phyloP scores from a whole-genome alignment of 495 filamentous ascomycete species.

The Trichoderma asperelloides region DNA sequence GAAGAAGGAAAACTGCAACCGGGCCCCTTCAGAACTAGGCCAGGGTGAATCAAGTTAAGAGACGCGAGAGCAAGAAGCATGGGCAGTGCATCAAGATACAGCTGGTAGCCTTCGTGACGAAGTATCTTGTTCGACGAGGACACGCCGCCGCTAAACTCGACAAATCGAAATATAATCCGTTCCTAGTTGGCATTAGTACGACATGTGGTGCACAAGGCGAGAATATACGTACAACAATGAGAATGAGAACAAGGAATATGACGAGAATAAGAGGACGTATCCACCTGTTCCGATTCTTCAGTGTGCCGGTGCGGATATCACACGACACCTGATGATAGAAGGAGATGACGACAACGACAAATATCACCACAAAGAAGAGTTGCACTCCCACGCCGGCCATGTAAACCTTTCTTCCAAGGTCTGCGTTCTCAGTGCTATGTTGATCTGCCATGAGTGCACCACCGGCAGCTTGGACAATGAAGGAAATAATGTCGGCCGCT shows the following conservation, averaged over 20 bases:
- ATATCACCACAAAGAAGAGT: conserved; percentile 47
- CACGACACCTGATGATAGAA: conserved; percentile 23
- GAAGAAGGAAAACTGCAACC: background rate
- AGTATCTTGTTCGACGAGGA: conserved; percentile 30
- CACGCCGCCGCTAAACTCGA: conserved; percentile 40
- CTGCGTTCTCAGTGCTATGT: conserved; percentile 10
- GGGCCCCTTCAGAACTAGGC: conserved; percentile 22
- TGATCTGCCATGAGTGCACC: conserved; percentile 30
- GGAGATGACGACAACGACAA: conserved; percentile 31
- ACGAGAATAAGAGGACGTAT: conserved; percentile 33
- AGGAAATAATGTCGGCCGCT: conserved; percentile 48
- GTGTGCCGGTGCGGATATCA: background rate
- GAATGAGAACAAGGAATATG: conserved; percentile 39
- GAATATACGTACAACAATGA: conserved; percentile 38
- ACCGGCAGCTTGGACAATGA: conserved; percentile 50
- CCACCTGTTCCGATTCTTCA: conserved; percentile 21
- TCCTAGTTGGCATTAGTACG: conserved; percentile 21
- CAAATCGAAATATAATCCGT: conserved; percentile 50
- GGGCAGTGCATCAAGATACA: conserved; percentile 45
- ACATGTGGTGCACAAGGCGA: background rate
- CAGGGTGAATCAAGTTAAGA: conserved; percentile 29
- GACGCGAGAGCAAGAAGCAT: conserved; percentile 44
- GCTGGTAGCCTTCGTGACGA: conserved; percentile 41
- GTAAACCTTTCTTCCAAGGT: conserved; percentile 47
- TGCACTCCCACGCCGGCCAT: conserved; percentile 55